Evolutionary conservation across 345 rosid species (phyloP), one percentile per base, ranked within the genome.

Genomic region (Lumnitzera littorea): DNA sequence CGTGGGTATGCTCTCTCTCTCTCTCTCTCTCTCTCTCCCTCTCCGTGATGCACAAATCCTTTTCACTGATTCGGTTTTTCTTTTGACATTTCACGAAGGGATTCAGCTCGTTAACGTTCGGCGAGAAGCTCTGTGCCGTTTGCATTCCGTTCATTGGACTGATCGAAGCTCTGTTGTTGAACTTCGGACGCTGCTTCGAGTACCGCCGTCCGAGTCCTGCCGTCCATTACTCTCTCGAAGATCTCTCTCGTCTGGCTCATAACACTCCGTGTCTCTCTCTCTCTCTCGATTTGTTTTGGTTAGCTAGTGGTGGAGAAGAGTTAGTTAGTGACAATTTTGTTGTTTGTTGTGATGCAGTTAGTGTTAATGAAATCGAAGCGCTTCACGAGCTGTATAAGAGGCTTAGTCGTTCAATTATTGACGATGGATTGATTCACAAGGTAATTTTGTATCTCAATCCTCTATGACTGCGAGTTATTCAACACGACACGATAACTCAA

Each of bases 351-450:
- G 57, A 16, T 60, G 77, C 86, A 84, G 87, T 84, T 63, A 75
- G 73, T 62, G 79, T 81, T 24, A 84, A 84, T 65, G 87, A 84
- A 70, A 76, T 81, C 50, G 87, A 84, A 64, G 90, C 90, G 11
- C 65, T 84, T 62, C 76, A 72, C 53, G 86, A 81, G 56, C 71
- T 84, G 36, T 84, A 68, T 69, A 81, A 79, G 83, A 77, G 77
- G 76, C 70, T 84, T 48, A 77, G 87, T 49, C 62, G 84, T 20
- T 82, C 90, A 0, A 76, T 84, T 58, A 73, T 75, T 67, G 87
- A 81, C 51, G 90, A 84, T 55, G 90, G 84, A n/a, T 67, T 79
- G 31, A 69, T 84, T 69, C 82, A 84, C 65, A 84, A 80, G 83
- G 88, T 83, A 49, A 46, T 29, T 55, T 43, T 36, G 43, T 9